A percentile compares a stretch with the other conserved stretches of the same genome.
Evolutionary conservation across 2,329 filamentous ascomycete species (phyloP).

Genomic region (Cordyceps fumosorosea): DNA sequence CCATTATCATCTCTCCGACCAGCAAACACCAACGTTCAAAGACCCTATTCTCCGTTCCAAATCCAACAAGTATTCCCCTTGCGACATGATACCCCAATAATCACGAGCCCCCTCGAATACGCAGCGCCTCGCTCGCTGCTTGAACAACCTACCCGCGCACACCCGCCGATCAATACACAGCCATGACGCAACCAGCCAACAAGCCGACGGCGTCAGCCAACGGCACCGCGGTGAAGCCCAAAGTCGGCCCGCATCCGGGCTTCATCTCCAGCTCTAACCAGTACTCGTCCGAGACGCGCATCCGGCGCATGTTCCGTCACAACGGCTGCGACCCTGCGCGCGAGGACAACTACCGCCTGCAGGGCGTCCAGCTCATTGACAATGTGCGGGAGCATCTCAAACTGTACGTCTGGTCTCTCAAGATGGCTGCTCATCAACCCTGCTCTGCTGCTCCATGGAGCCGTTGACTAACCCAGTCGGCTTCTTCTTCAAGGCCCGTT

Average conservation of each 20-base stretch:
- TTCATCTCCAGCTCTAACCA: conserved; percentile 49
- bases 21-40: neutral
- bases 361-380: conserved; percentile 85
- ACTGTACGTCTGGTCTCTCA: conserved; percentile 49
- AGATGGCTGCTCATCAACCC: neutral
- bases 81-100: conserved; percentile 3
- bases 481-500: conserved; percentile 55
- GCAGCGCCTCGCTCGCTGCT: neutral
- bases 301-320: conserved; percentile 65
- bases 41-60: neutral
- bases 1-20: neutral
- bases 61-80: neutral
- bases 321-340: conserved; percentile 67
- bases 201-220: conserved; percentile 9
- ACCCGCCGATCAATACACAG: neutral
- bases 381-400: conserved; percentile 71
- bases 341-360: conserved; percentile 74
- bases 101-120: neutral
- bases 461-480: neutral
- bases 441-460: neutral
- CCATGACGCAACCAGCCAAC: conserved; percentile 3
- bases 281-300: conserved; percentile 75
- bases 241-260: conserved; percentile 40
- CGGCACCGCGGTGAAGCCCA: conserved; percentile 12
- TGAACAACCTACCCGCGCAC: no score